phyloP scores from a whole-genome alignment of 2,329 filamentous ascomycete species.

The Alternaria triticimaculans region DNA sequence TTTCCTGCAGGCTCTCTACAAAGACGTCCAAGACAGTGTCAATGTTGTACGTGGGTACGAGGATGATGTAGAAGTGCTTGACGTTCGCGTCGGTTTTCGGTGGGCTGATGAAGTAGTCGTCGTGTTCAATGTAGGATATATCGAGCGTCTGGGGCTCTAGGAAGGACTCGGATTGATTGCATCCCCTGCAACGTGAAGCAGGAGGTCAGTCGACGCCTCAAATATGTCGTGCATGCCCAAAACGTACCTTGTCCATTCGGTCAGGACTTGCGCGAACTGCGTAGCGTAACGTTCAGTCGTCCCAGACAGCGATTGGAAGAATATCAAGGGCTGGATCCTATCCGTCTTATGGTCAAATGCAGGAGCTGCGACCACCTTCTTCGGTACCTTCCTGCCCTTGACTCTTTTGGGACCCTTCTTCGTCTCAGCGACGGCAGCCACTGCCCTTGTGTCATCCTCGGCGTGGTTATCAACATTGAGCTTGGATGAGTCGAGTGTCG shows the following conservation, averaged over 20 bases:
- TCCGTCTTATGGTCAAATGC: constrained; percentile 41
- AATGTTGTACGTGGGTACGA: constrained; percentile 93
- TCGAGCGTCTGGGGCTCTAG: constrained; percentile 73
- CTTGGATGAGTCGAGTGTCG: constrained; percentile 25
- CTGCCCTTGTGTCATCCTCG: constrained; percentile 31
- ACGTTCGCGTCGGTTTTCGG: constrained; percentile 65
- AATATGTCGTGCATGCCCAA: neutral
- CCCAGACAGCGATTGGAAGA: constrained; percentile 88
- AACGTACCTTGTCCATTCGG: constrained; percentile 44
- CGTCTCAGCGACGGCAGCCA: constrained; percentile 26
- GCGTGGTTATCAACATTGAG: constrained; percentile 40
- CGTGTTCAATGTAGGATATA: constrained; percentile 85
- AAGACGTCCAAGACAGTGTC: constrained; percentile 90
- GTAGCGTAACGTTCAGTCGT: constrained; percentile 78
- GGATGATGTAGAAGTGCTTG: constrained; percentile 80
- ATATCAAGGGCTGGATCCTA: constrained; percentile 76
- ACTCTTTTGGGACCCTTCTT: constrained; percentile 49
- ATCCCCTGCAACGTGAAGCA: constrained; percentile 14
- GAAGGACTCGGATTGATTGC: constrained; percentile 48
- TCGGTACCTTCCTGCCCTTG: constrained; percentile 42
- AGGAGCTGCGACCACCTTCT: constrained; percentile 22
- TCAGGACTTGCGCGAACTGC: constrained; percentile 65
- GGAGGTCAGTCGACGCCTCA: neutral
- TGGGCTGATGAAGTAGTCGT: constrained; percentile 85
- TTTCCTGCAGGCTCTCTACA: constrained; percentile 85